Base-by-base conservation (phyloP, 2,329 filamentous ascomycete species). In the Diaporthe nobilis region DNA sequence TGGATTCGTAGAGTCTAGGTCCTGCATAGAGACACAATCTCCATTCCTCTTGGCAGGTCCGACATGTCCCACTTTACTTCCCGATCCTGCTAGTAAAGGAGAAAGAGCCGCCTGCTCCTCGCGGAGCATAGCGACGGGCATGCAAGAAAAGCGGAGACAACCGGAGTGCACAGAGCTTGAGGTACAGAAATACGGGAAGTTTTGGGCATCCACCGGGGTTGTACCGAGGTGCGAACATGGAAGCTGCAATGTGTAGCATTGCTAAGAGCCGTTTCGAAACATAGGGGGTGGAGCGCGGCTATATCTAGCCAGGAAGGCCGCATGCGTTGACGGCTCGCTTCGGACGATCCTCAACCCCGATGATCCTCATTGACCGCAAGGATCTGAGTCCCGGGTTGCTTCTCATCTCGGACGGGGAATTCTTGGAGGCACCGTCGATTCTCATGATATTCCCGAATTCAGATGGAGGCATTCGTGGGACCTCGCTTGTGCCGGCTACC, bases 221-320 rank as follows among this genome's bases (percentile, higher is more conserved):
- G 65, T 28, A 55, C 65, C 49, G 65, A 70, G 47, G 49, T 49
- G 65, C n/a, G 31, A 53, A 55, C 65, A 28, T 28, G 49, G 65
- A 42, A 42, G 12, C 49, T 55, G 65, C 17, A 55, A 53, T 39
- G 3, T 70, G 49, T 55, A 70, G 47, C 65, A 55, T 28, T 42
- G 65, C 31, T 55, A 39, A 70, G 31, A 55, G 34, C 37, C 17
- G 65, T 70, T 70, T 70, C 65, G 65, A 70, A 70, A 70, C 65
- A 70, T 42, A 42, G 65, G 65, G 65, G 65, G 65, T 55, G 65
- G 65, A 70, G 65, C 65, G 65, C 65, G 49, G 65, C 65, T 55
- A 55, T 22, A 70, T 70, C 65, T 39, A 42, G 65, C 65, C 65
- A 55, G 49, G 47, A 55, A 55, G 34, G 65, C 34, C 42, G 42